These are phyloP conservation scores for Zychaea mexicana DNA, from an alignment of 371 early-diverging fungal species.

Conservation along the genomic window DNA sequence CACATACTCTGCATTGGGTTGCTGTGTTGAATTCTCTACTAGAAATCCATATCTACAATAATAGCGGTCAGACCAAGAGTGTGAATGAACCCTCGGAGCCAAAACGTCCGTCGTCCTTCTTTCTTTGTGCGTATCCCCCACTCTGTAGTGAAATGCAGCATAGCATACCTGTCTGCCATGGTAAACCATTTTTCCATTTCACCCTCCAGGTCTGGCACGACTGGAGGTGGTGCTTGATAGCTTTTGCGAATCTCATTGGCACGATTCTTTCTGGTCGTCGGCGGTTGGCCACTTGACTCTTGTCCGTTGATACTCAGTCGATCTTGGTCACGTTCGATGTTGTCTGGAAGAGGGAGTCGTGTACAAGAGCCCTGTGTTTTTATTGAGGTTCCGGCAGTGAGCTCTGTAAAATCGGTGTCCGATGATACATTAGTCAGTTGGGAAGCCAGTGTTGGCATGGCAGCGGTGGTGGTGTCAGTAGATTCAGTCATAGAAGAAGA, in stretches of 20 bases:
- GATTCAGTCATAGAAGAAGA: slow-evolving; percentile 1
- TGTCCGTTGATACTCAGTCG: background rate
- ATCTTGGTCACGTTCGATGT: background rate
- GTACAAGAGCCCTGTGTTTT: slow-evolving; percentile 9
- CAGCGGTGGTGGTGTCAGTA: background rate
- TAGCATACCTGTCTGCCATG: slow-evolving; percentile 43
- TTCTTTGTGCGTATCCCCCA: background rate
- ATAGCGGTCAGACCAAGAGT: background rate
- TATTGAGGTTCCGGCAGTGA: slow-evolving; percentile 13
- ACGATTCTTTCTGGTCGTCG: slow-evolving; percentile 1
- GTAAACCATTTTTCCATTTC: slow-evolving; percentile 59
- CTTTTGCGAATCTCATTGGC: slow-evolving; percentile 12
- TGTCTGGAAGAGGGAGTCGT: background rate
- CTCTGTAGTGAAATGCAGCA: background rate
- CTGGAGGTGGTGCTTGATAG: slow-evolving; percentile 21
- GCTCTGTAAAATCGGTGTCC: slow-evolving; percentile 13
- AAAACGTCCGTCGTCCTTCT: no score
- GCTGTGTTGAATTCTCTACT: slow-evolving; percentile 14
- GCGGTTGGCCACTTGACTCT: background rate
- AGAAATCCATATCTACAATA: slow-evolving; percentile 50
- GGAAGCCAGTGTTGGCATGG: slow-evolving; percentile 1
- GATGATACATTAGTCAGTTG: slow-evolving; percentile 15
- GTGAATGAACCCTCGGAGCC: background rate
- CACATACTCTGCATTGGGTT: slow-evolving; percentile 17
- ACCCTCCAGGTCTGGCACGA: slow-evolving; percentile 30